These are phyloP conservation scores for Arabidopsis arenosa DNA, from an alignment of 345 rosid genomes.

Conservation along the genomic window DNA sequence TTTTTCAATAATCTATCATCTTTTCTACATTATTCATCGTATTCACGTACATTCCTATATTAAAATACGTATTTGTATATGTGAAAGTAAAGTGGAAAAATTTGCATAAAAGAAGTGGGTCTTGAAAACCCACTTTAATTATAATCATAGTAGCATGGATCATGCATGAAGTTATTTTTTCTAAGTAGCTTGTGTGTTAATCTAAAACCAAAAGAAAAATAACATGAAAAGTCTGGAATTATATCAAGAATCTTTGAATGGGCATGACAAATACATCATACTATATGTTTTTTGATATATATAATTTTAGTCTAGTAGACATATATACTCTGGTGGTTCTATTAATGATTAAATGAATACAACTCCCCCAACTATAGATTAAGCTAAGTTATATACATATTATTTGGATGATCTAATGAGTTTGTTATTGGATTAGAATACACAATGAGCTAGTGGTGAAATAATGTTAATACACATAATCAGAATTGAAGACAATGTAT, in stretches of 20 bases:
- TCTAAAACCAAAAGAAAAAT: neutral
- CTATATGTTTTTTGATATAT: conserved; percentile 4
- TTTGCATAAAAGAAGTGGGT: neutral
- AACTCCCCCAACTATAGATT: conserved; percentile 35
- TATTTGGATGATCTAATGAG: conserved; percentile 26
- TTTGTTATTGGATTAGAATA: conserved; percentile 9
- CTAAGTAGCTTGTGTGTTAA: conserved; percentile 3
- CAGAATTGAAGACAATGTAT: conserved; percentile 21
- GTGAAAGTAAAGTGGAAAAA: conserved; percentile 42
- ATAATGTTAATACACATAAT: neutral
- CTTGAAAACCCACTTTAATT: neutral
- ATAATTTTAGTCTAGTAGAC: conserved; percentile 7
- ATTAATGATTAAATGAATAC: conserved; percentile 33
- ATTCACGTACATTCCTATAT: conserved; percentile 21
- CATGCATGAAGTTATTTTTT: conserved; percentile 32
- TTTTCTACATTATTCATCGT: neutral
- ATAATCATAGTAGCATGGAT: conserved; percentile 29
- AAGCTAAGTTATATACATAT: neutral
- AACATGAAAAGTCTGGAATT: conserved; percentile 7
- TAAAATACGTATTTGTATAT: conserved; percentile 14
- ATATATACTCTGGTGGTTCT: neutral
- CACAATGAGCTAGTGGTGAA: neutral
- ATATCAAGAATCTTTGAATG: conserved; percentile 32
- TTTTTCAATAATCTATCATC: neutral
- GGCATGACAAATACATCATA: conserved; percentile 31